Conservation (phyloP, 164 flowering plant species). For the Vitis riparia region DNA sequence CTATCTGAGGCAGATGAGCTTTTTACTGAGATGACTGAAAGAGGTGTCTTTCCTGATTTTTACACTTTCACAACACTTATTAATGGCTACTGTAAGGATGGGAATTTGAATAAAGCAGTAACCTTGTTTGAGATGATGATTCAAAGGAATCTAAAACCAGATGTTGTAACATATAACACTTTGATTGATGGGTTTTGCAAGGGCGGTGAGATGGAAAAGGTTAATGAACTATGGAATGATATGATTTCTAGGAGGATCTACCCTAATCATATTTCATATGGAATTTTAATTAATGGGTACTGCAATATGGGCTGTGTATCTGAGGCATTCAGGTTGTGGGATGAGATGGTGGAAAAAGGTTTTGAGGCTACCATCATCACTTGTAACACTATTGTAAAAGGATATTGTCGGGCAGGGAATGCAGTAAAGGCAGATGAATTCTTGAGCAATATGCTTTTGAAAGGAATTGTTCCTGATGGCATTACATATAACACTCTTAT, state of each 20-base stretch:
- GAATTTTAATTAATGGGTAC: constrained; percentile 66
- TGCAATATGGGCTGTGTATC: constrained; percentile 52
- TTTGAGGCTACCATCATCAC: constrained; percentile 66
- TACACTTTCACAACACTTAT: constrained; percentile 79
- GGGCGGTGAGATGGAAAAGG: constrained; percentile 67
- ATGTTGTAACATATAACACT: constrained; percentile 73
- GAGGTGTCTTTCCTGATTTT: constrained; percentile 72
- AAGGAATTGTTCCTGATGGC: constrained; percentile 62
- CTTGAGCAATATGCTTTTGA: constrained; percentile 45
- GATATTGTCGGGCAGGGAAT: constrained; percentile 69
- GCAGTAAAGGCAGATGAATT: constrained; percentile 54
- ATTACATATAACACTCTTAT: constrained; percentile 78
- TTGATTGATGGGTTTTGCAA: constrained; percentile 84
- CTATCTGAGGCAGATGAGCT: constrained; percentile 68
- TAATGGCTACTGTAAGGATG: constrained; percentile 68
- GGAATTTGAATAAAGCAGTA: constrained; percentile 54
- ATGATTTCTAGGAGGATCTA: constrained; percentile 50
- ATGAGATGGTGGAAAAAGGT: constrained; percentile 72
- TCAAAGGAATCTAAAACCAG: constrained; percentile 65
- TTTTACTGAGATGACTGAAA: constrained; percentile 73
- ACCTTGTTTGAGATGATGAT: constrained; percentile 62
- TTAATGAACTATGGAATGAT: constrained; percentile 56
- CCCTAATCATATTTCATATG: constrained; percentile 70
- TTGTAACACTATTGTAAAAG: constrained; percentile 73
- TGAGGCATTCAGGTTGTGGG: constrained; percentile 76